These are phyloP conservation scores for Kalmusia sp. DNA, from an alignment of 2,329 filamentous ascomycete species.

Conservation along the genomic window DNA sequence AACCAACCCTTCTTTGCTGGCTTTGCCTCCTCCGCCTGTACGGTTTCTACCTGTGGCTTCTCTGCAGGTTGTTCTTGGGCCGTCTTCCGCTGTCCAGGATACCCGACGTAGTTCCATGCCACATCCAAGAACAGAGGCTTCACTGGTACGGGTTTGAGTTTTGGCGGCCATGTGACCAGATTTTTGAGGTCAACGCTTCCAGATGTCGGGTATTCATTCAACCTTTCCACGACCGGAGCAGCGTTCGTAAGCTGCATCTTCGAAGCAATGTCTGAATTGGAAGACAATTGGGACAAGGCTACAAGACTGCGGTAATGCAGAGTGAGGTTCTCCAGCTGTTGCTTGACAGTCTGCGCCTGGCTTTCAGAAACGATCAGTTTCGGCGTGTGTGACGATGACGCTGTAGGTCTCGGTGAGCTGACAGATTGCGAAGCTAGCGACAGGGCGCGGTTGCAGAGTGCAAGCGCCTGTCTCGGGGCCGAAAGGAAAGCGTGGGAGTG, in stretches of 20 bases:
- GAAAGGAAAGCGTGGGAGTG: slow-evolving; percentile 81
- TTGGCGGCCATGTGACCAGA: slow-evolving; percentile 86
- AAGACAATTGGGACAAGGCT: slow-evolving; percentile 72
- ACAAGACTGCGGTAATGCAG: slow-evolving; percentile 86
- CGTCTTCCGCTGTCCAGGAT: slow-evolving; percentile 68
- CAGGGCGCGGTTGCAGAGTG: slow-evolving; percentile 77
- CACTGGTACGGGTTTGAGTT: slow-evolving; percentile 80
- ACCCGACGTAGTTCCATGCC: slow-evolving; percentile 97
- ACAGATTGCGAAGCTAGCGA: slow-evolving; percentile 65
- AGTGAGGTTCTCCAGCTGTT: slow-evolving; percentile 73
- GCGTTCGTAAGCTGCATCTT: slow-evolving; percentile 53
- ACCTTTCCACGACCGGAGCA: slow-evolving; percentile 73
- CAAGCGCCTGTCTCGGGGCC: slow-evolving; percentile 80
- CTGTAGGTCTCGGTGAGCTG: slow-evolving; percentile 45
- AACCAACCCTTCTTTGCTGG: slow-evolving; percentile 60
- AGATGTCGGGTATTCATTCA: slow-evolving; percentile 76
- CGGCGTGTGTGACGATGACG: slow-evolving; percentile 56
- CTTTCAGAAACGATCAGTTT: slow-evolving; percentile 71
- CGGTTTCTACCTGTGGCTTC: slow-evolving; percentile 32
- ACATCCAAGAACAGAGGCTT: slow-evolving; percentile 97
- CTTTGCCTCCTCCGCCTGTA: slow-evolving; percentile 42
- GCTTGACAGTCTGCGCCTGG: slow-evolving; percentile 66
- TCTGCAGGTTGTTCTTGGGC: slow-evolving; percentile 37
- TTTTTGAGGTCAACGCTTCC: slow-evolving; percentile 75
- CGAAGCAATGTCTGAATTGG: slow-evolving; percentile 56